These are phyloP conservation scores for Leucocoprinus sp. DNA, from an alignment of 768 basidiomycete species.

Conservation along the genomic window DNA sequence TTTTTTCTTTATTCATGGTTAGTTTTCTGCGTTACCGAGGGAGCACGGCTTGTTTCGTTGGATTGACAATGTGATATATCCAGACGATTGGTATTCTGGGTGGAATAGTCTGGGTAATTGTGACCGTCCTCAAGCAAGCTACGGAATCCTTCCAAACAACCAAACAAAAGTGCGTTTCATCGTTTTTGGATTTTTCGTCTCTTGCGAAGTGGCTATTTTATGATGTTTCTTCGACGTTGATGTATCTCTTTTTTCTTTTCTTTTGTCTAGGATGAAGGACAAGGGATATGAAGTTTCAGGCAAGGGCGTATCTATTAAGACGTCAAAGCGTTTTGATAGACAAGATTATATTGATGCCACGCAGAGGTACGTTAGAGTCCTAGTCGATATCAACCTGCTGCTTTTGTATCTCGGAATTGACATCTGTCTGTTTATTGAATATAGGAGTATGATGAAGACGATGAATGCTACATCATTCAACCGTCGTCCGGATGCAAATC, in stretches of 20 bases:
- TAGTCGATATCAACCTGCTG: not conserved
- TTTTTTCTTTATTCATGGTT: slow-evolving; percentile 9
- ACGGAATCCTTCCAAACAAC: slow-evolving; percentile 38
- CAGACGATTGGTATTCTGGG: slow-evolving; percentile 43
- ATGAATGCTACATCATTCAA: slow-evolving; percentile 7
- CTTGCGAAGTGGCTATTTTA: not conserved
- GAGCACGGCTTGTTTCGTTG: not conserved
- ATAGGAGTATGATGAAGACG: slow-evolving; percentile 43
- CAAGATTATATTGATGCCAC: slow-evolving; percentile 68
- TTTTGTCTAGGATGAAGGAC: slow-evolving; percentile 38
- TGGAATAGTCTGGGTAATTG: slow-evolving; percentile 35
- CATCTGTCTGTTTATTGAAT: not conserved
- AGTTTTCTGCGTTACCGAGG: not conserved
- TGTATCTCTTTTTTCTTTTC: not conserved
- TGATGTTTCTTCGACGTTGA: not conserved
- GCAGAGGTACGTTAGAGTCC: slow-evolving; percentile 42
- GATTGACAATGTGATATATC: not conserved
- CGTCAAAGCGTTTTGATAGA: slow-evolving; percentile 46
- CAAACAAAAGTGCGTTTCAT: slow-evolving; percentile 43
- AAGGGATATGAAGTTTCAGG: slow-evolving; percentile 49
- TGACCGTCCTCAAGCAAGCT: slow-evolving; percentile 29
- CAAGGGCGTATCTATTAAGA: slow-evolving; percentile 61
- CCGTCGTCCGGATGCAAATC: slow-evolving; percentile 3
- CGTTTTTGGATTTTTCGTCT: not conserved
- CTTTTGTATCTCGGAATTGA: not conserved